phyloP scores from a whole-genome alignment of 257 asterid genomes.

The Scutellaria minor region DNA sequence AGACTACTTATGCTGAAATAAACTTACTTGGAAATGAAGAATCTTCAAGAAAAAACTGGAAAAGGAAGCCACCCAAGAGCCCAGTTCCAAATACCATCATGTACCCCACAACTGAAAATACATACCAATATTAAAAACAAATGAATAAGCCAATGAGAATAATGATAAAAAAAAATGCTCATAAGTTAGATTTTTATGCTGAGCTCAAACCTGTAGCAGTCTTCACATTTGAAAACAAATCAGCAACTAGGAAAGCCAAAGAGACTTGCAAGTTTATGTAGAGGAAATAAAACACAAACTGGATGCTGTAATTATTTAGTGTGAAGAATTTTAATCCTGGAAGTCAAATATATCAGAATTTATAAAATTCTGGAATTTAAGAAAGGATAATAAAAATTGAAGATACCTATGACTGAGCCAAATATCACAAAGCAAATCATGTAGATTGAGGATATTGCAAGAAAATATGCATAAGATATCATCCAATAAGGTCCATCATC shows the following conservation, averaged over 20 bases:
- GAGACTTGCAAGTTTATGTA: slow-evolving; percentile 93
- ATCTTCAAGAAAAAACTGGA: slow-evolving; percentile 87
- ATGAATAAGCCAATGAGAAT: background rate
- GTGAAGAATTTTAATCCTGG: slow-evolving; percentile 91
- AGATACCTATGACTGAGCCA: slow-evolving; percentile 82
- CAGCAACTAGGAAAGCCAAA: slow-evolving; percentile 88
- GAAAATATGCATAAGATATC: slow-evolving; percentile 95
- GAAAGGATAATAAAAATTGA: slow-evolving; percentile 22
- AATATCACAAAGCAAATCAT: slow-evolving; percentile 82
- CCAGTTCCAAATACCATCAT: slow-evolving; percentile 86
- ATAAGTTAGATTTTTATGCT: slow-evolving; percentile 2
- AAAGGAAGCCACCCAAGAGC: slow-evolving; percentile 88
- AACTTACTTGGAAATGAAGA: slow-evolving; percentile 91
- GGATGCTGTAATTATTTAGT: slow-evolving; percentile 84
- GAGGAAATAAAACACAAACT: slow-evolving; percentile 84
- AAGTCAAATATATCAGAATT: slow-evolving; percentile 29
- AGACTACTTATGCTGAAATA: background rate
- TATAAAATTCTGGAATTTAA: slow-evolving; percentile 28
- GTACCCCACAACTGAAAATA: slow-evolving; percentile 80
- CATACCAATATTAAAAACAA: slow-evolving; percentile 8
- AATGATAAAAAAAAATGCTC: background rate
- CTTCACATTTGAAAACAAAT: slow-evolving; percentile 69
- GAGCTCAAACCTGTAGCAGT: slow-evolving; percentile 81
- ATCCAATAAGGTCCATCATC: slow-evolving; percentile 98
- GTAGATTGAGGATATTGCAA: slow-evolving; percentile 72